Percentiles rank a stretch among this genome's conserved stretches.
These are phyloP conservation scores for Aspergillus hancockii DNA, from an alignment of 495 filamentous ascomycete species.

Conservation along the genomic window DNA sequence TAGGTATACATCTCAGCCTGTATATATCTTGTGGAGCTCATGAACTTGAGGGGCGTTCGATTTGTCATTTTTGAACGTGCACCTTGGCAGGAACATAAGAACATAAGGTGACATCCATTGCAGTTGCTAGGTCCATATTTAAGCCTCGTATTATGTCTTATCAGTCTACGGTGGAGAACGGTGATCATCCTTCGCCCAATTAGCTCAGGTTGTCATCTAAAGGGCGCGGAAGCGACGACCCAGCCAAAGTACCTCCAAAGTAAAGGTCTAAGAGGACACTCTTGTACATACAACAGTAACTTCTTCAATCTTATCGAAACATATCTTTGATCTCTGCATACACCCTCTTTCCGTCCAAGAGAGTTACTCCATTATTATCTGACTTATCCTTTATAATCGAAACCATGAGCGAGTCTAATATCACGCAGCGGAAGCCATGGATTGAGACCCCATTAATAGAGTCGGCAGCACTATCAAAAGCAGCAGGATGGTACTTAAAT, in stretches of 20 bases:
- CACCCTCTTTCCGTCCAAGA: neutral
- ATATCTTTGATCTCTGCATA: neutral
- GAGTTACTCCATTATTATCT: neutral
- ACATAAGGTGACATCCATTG: neutral
- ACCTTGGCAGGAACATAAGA: no score
- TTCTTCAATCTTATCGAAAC: neutral
- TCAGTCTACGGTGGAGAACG: neutral
- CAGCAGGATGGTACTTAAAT: conserved; percentile 66
- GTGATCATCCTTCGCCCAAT: neutral
- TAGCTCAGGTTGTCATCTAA: neutral
- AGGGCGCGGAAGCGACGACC: conserved; percentile 4
- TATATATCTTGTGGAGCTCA: conserved; percentile 44
- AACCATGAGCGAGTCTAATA: neutral
- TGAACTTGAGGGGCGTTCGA: conserved; percentile 29
- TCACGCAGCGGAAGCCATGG: conserved; percentile 51
- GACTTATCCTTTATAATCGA: neutral
- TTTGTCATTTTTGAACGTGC: neutral
- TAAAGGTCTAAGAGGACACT: no score
- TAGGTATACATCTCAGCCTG: conserved; percentile 29
- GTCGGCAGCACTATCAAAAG: conserved; percentile 63
- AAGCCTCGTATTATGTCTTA: neutral
- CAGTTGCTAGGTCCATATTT: neutral
- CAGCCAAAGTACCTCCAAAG: no score
- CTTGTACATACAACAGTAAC: neutral
- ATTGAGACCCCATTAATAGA: conserved; percentile 71